Conservation (phyloP, 192 early-diverging fungal genomes). For the Thamnidium elegans region DNA sequence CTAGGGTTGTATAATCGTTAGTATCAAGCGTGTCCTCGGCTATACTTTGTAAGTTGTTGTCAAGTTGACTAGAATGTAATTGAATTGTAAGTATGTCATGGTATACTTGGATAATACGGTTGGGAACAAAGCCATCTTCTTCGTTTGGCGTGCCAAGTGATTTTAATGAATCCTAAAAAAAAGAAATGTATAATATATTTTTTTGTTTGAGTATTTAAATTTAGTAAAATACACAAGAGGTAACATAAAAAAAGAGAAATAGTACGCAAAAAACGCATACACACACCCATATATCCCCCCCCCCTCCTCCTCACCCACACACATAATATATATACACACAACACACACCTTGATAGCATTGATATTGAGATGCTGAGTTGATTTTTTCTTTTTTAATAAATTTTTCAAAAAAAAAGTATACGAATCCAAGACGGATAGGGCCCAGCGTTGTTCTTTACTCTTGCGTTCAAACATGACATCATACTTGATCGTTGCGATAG, state of each 20-base stretch:
- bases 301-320: not conserved
- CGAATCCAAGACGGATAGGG: not conserved
- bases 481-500: not conserved
- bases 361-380: not conserved
- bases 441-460: not conserved
- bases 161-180: too few relatives aligned
- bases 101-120: not conserved
- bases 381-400: constrained; percentile 5
- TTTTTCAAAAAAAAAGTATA: constrained; percentile 15
- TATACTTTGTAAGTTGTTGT: not conserved
- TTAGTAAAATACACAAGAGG: too few relatives aligned
- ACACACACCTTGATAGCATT: constrained; percentile 11
- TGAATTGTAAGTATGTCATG: constrained; percentile 5
- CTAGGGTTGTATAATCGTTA: not conserved
- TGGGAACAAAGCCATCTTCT: not conserved
- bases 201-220: too few relatives aligned
- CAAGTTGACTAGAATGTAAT: not conserved
- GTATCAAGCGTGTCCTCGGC: not conserved
- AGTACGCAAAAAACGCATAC: too few relatives aligned
- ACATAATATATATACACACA: not conserved
- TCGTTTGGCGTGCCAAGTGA: not conserved
- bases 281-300: too few relatives aligned
- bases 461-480: not conserved
- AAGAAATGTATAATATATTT: not conserved
- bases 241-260: too few relatives aligned